Conservation (phyloP, 106 monocot genomes). For the Acorus gramineus region DNA sequence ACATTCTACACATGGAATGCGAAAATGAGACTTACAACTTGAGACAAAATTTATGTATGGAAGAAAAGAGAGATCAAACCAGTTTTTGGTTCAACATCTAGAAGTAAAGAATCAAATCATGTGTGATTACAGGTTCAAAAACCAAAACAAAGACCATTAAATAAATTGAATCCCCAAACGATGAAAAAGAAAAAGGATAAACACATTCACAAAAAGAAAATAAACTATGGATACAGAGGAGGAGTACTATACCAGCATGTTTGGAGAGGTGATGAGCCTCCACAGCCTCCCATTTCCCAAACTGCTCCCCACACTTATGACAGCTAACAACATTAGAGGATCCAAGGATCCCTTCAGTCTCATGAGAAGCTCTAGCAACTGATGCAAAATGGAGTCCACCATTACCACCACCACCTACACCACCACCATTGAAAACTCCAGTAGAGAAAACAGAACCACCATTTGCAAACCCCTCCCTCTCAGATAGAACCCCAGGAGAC, state of each 20-base stretch:
- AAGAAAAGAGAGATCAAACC: too few species aligned
- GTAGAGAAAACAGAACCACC: conserved; percentile 23
- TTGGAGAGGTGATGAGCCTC: conserved; percentile 92
- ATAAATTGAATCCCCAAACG: too few species aligned
- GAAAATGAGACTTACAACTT: too few species aligned
- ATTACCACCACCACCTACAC: conserved; percentile 10
- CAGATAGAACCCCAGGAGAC: conserved; percentile 9
- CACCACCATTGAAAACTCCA: conserved; percentile 16
- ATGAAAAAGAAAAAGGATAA: neutral
- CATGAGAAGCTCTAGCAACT: conserved; percentile 18
- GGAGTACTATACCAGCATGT: conserved; percentile 58
- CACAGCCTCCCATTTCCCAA: conserved; percentile 56
- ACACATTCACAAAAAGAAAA: neutral
- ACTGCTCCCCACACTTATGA: conserved; percentile 78
- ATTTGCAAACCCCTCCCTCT: conserved; percentile 6
- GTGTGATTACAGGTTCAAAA: too few species aligned
- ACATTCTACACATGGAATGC: too few species aligned
- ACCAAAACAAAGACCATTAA: too few species aligned
- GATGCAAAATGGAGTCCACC: neutral
- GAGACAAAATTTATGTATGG: too few species aligned
- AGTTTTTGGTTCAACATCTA: too few species aligned
- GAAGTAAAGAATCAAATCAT: too few species aligned
- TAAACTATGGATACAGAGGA: too few species aligned
- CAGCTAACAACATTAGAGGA: conserved; percentile 27
- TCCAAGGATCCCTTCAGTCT: neutral